Conservation (phyloP, 305 asterid species). For the Plantago coronopus region DNA sequence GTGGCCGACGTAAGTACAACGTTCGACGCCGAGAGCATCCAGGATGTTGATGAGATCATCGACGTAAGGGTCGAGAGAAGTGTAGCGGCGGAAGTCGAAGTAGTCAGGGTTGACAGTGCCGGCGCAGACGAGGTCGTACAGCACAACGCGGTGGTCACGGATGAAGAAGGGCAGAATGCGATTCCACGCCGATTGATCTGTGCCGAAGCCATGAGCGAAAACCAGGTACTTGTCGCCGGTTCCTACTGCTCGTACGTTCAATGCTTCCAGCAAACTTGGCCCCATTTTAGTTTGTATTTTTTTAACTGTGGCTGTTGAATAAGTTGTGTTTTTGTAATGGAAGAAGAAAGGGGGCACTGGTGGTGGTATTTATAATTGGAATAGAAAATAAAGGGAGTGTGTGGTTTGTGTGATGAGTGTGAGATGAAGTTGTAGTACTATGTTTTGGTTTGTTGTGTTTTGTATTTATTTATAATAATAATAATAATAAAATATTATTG, state of each 20-base stretch:
- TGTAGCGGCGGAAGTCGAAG: conserved; percentile 53
- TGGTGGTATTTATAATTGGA: neutral
- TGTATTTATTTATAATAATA: too few species aligned
- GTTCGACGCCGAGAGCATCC: conserved; percentile 39
- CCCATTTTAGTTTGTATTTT: conserved; percentile 29
- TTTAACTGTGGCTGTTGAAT: too few species aligned
- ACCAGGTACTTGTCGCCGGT: conserved; percentile 44
- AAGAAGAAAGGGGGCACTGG: neutral
- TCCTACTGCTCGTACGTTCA: conserved; percentile 61
- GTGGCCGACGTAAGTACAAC: conserved; percentile 65
- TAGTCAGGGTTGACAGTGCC: conserved; percentile 59
- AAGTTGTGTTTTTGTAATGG: neutral
- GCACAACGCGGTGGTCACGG: conserved; percentile 45
- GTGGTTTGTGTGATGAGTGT: neutral
- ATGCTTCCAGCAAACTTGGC: conserved; percentile 38
- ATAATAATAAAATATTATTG: too few species aligned
- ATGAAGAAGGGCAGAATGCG: conserved; percentile 52
- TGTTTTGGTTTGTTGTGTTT: too few species aligned
- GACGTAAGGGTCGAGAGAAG: conserved; percentile 52
- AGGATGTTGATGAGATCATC: conserved; percentile 53
- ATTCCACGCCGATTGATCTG: conserved; percentile 71
- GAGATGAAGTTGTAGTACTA: too few species aligned
- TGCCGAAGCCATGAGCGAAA: conserved; percentile 59
- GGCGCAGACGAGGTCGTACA: conserved; percentile 57
- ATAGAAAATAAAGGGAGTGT: neutral